Conservation (phyloP, 768 basidiomycete genomes). For the Phaeotremella fagi region DNA sequence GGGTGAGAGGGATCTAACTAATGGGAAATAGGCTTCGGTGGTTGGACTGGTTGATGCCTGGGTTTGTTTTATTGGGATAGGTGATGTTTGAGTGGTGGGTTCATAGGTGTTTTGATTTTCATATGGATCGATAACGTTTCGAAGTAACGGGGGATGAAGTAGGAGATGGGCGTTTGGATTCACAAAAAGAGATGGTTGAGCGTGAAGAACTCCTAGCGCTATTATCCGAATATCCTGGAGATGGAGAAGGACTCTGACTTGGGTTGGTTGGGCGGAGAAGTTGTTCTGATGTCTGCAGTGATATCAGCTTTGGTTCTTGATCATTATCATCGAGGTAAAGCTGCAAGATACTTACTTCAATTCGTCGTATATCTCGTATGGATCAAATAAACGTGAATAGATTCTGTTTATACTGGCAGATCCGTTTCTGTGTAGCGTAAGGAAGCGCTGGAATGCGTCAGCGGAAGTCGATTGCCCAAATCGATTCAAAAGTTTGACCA, state of each 20-base stretch:
- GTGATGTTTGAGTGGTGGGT: not conserved
- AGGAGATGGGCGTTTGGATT: slow-evolving; percentile 45
- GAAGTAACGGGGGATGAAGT: slow-evolving; percentile 42
- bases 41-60: slow-evolving; percentile 1
- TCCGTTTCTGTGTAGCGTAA: slow-evolving; percentile 44
- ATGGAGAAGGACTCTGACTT: slow-evolving; percentile 35
- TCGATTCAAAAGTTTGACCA: not conserved
- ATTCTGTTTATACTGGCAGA: slow-evolving; percentile 43
- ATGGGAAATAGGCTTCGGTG: slow-evolving; percentile 35
- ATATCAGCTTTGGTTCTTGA: not conserved
- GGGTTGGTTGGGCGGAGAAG: slow-evolving; percentile 31
- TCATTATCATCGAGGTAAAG: too few relatives aligned
- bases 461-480: slow-evolving; percentile 1
- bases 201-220: slow-evolving; percentile 34
- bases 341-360: slow-evolving; percentile 38
- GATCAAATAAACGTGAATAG: slow-evolving; percentile 42
- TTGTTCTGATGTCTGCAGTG: slow-evolving; percentile 40
- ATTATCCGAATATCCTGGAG: slow-evolving; percentile 42
- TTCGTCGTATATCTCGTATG: slow-evolving; percentile 43
- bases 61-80: not conserved
- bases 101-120: not conserved
- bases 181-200: slow-evolving; percentile 36
- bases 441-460: slow-evolving; percentile 23
- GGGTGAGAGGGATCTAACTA: slow-evolving; percentile 23
- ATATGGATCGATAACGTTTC: slow-evolving; percentile 7